These are phyloP conservation scores for Sporisorium scitamineum DNA, from an alignment of 1,284 basidiomycete genomes.

Conservation along the genomic window DNA sequence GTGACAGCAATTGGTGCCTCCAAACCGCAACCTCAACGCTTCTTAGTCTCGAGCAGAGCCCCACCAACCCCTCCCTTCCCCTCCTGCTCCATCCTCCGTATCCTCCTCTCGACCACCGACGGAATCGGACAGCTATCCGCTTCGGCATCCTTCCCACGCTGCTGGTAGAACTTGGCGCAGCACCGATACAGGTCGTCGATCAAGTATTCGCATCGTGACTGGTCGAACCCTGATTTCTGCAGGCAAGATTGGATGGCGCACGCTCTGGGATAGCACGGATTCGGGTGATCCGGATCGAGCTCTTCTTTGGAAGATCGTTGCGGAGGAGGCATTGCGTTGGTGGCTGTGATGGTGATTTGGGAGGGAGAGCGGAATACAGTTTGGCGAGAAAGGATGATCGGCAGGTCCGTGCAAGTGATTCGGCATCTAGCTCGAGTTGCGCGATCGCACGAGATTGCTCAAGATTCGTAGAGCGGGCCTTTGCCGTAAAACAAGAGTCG, in stretches of 20 bases:
- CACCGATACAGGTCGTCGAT: constrained; percentile 64
- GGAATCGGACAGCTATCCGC: constrained; percentile 64
- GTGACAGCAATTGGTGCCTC: background rate
- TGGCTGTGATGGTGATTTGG: background rate
- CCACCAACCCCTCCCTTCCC: constrained; percentile 49
- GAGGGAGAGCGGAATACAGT: background rate
- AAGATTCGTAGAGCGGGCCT: background rate
- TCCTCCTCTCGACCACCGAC: constrained; percentile 46
- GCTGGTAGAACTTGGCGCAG: constrained; percentile 61
- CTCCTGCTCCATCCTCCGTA: constrained; percentile 51
- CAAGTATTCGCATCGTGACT: constrained; percentile 61
- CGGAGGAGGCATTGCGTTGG: constrained; percentile 12
- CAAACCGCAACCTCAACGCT: constrained; percentile 1
- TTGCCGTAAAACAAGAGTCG: background rate
- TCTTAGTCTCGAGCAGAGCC: constrained; percentile 34
- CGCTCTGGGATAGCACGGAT: constrained; percentile 63
- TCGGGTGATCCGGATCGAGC: constrained; percentile 38
- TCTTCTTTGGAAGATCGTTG: constrained; percentile 20
- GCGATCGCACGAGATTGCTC: background rate
- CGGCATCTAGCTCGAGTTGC: background rate
- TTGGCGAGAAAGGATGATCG: background rate
- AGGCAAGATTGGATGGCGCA: constrained; percentile 66
- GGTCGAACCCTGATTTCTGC: constrained; percentile 59
- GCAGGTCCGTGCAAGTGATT: background rate
- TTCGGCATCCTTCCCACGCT: constrained; percentile 51